Percentiles rank a stretch among this genome's conserved stretches.
These are phyloP conservation scores for Conidiobolus incongruus DNA, from an alignment of 371 early-diverging fungal genomes.

Conservation along the genomic window DNA sequence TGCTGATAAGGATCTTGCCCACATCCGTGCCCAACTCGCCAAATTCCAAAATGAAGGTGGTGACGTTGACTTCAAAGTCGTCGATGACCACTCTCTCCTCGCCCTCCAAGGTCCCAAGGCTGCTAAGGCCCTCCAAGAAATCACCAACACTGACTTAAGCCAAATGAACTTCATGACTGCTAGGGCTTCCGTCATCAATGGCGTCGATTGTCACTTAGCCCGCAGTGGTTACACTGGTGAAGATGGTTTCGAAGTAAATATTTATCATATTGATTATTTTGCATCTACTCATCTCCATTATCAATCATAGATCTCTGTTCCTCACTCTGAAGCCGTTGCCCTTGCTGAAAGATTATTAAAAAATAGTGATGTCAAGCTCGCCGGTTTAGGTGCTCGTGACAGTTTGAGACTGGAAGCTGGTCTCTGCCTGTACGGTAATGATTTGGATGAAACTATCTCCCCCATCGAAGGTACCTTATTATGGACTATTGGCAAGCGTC, in stretches of 20 bases:
- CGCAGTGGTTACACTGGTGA: constrained; percentile 97
- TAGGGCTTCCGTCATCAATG: constrained; percentile 39
- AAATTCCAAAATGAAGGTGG: constrained; percentile 53
- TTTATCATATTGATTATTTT: neutral
- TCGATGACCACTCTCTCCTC: constrained; percentile 65
- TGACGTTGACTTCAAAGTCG: constrained; percentile 60
- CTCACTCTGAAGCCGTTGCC: constrained; percentile 30
- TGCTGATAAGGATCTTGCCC: constrained; percentile 85
- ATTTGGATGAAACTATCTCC: constrained; percentile 74
- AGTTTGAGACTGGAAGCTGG: constrained; percentile 91
- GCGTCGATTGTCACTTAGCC: constrained; percentile 68
- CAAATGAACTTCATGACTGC: constrained; percentile 82
- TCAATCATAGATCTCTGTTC: constrained; percentile 50
- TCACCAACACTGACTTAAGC: constrained; percentile 25
- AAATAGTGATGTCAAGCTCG: constrained; percentile 64
- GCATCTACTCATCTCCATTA: neutral
- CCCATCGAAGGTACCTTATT: constrained; percentile 85
- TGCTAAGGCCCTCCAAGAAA: constrained; percentile 24
- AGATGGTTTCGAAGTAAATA: constrained; percentile 91
- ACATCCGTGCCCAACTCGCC: constrained; percentile 51
- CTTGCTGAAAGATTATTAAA: constrained; percentile 47
- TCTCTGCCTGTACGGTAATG: constrained; percentile 89
- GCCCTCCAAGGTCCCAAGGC: constrained; percentile 72
- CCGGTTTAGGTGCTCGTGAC: constrained; percentile 92
- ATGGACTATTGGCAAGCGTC: constrained; percentile 85